Evolutionary conservation across 768 basidiomycete genomes (phyloP).

Genomic region (Termitomyces bulborhizus): DNA sequence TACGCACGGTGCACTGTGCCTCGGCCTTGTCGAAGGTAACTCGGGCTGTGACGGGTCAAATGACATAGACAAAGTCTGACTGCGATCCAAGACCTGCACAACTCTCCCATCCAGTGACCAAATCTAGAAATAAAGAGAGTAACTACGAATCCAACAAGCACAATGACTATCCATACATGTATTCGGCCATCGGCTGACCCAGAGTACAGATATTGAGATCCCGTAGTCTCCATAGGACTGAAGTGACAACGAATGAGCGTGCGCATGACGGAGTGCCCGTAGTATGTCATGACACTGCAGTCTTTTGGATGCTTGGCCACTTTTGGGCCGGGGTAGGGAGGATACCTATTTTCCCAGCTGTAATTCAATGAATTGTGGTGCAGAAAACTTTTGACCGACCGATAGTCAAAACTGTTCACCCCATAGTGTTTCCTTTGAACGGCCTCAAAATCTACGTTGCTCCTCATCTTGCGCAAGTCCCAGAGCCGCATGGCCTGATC

Average conservation of each 20-base stretch:
- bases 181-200: conserved; percentile 83
- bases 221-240: conserved; percentile 89
- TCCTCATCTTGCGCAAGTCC: conserved; percentile 92
- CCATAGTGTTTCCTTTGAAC: conserved; percentile 49
- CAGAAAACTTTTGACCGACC: conserved; percentile 37
- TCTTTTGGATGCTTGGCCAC: conserved; percentile 73
- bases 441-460: conserved; percentile 57
- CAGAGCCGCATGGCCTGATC: conserved; percentile 89
- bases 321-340: conserved; percentile 58
- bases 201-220: conserved; percentile 90
- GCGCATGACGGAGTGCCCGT: conserved; percentile 83
- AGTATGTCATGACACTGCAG: conserved; percentile 93
- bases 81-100: conserved; percentile 79
- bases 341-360: conserved; percentile 37
- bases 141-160: conserved; percentile 3
- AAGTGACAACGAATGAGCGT: conserved; percentile 97
- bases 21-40: conserved; percentile 22
- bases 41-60: conserved; percentile 68
- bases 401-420: conserved; percentile 67
- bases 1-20: conserved; percentile 48
- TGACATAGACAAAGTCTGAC: conserved; percentile 61
- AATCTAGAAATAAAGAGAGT: conserved; percentile 45
- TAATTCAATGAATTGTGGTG: not conserved
- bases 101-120: conserved; percentile 91
- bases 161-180: conserved; percentile 47